These are phyloP conservation scores for Cardamine occulta DNA, from an alignment of 345 rosid genomes.

Conservation along the genomic window DNA sequence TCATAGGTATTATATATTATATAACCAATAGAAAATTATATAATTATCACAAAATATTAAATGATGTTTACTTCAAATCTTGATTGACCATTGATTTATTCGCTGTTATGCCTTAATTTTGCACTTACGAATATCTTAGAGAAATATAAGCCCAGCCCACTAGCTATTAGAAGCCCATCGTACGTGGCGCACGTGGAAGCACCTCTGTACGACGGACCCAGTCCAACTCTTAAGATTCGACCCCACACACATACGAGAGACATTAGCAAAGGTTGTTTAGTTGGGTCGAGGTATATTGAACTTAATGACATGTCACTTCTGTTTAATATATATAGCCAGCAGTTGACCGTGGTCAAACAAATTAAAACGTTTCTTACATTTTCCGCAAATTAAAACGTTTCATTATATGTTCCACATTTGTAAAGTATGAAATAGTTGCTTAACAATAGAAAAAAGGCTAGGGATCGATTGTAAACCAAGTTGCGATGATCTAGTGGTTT, in stretches of 20 bases:
- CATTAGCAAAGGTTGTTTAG: constrained; percentile 25
- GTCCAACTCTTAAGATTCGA: constrained; percentile 37
- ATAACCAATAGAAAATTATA: too few relatives aligned
- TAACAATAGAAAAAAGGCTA: too few relatives aligned
- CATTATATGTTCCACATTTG: constrained; percentile 1
- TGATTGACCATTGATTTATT: too few relatives aligned
- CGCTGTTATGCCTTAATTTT: too few relatives aligned
- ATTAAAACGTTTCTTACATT: constrained; percentile 16
- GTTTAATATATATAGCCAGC: neutral
- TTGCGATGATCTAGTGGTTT: too few relatives aligned
- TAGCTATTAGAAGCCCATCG: constrained; percentile 5
- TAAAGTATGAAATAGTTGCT: neutral
- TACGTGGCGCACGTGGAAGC: constrained; percentile 47
- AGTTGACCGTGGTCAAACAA: constrained; percentile 24
- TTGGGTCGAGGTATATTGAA: constrained; percentile 27
- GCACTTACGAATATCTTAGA: too few relatives aligned
- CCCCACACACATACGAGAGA: constrained; percentile 8
- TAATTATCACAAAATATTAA: too few relatives aligned
- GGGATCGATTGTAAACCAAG: too few relatives aligned
- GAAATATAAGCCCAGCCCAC: too few relatives aligned
- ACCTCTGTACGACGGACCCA: constrained; percentile 42
- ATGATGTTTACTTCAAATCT: too few relatives aligned
- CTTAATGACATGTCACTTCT: constrained; percentile 20
- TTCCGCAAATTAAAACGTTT: constrained; percentile 9
- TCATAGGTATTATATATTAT: too few relatives aligned